These are phyloP conservation scores for Ilex asprella DNA, from an alignment of 257 asterid genomes.

Conservation along the genomic window DNA sequence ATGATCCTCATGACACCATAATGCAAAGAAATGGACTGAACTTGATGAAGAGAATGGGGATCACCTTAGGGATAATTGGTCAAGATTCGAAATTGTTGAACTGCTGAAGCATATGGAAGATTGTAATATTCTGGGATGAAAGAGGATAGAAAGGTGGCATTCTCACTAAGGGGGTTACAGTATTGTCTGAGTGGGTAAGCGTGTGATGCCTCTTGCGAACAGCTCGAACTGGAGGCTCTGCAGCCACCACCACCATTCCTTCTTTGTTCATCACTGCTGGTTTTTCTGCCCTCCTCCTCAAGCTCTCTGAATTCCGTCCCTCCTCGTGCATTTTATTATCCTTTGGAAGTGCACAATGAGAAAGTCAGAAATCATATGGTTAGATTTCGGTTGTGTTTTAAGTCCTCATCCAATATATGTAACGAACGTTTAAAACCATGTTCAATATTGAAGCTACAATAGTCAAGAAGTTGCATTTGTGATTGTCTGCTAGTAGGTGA, in stretches of 20 bases:
- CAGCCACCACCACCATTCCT: background rate
- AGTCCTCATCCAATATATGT: too few relatives aligned
- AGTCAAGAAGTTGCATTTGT: too few relatives aligned
- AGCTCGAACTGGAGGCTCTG: conserved; percentile 5
- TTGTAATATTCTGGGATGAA: background rate
- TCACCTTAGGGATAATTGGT: too few relatives aligned
- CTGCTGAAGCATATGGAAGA: background rate
- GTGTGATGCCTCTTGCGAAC: conserved; percentile 16
- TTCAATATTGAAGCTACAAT: too few relatives aligned
- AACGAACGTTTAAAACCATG: too few relatives aligned
- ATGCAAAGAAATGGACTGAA: too few relatives aligned
- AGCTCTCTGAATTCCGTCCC: background rate
- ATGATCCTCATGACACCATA: too few relatives aligned
- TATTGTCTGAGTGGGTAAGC: background rate
- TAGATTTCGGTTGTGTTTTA: too few relatives aligned
- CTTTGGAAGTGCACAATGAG: background rate
- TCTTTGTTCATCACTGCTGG: conserved; percentile 5
- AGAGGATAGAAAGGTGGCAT: background rate
- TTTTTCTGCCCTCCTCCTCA: conserved; percentile 11
- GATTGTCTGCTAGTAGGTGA: too few relatives aligned
- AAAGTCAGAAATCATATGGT: too few relatives aligned
- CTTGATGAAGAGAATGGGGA: too few relatives aligned
- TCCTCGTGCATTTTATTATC: background rate
- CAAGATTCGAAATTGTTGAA: background rate
- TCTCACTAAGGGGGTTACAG: background rate